phyloP scores from a whole-genome alignment of 2,329 filamentous ascomycete genomes.

The Zymoseptoria tritici region DNA sequence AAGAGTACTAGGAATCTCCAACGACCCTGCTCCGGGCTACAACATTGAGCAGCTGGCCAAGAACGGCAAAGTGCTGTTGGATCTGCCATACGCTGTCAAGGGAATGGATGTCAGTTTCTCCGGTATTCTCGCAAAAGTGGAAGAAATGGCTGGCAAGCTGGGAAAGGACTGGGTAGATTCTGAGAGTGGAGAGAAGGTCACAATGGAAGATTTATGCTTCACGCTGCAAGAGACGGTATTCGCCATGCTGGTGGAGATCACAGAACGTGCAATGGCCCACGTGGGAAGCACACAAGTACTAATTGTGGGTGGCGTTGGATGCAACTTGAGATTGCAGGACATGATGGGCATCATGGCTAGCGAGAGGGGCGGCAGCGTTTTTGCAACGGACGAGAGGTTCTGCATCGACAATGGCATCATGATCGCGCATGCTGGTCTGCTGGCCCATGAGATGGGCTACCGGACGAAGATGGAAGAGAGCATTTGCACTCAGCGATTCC shows the following conservation, averaged over 20 bases:
- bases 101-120: slow-evolving; percentile 98
- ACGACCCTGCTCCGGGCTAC: slow-evolving; percentile 93
- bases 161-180: slow-evolving; percentile 35
- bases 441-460: slow-evolving; percentile 78
- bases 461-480: slow-evolving; percentile 69
- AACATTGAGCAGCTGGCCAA: slow-evolving; percentile 95
- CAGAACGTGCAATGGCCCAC: slow-evolving; percentile 96
- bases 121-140: slow-evolving; percentile 78
- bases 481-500: slow-evolving; percentile 53
- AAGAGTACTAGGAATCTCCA: slow-evolving; percentile 80
- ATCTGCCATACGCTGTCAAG: slow-evolving; percentile 92
- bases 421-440: slow-evolving; percentile 91
- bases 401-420: slow-evolving; percentile 99
- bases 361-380: slow-evolving; percentile 82
- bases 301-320: slow-evolving; percentile 92
- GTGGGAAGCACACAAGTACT: slow-evolving; percentile 85
- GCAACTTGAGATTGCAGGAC: slow-evolving; percentile 86
- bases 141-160: slow-evolving; percentile 68
- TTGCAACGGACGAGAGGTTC: slow-evolving; percentile 92
- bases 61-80: slow-evolving; percentile 63
- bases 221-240: slow-evolving; percentile 91
- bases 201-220: slow-evolving; percentile 82
- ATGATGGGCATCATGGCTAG: slow-evolving; percentile 98
- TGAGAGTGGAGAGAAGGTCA: slow-evolving; percentile 54
- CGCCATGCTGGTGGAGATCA: slow-evolving; percentile 97